Percentiles rank a stretch among this genome's conserved stretches.
Evolutionary conservation across 805 yeast genomes (phyloP).

Genomic region (Metschnikowia proteae): DNA sequence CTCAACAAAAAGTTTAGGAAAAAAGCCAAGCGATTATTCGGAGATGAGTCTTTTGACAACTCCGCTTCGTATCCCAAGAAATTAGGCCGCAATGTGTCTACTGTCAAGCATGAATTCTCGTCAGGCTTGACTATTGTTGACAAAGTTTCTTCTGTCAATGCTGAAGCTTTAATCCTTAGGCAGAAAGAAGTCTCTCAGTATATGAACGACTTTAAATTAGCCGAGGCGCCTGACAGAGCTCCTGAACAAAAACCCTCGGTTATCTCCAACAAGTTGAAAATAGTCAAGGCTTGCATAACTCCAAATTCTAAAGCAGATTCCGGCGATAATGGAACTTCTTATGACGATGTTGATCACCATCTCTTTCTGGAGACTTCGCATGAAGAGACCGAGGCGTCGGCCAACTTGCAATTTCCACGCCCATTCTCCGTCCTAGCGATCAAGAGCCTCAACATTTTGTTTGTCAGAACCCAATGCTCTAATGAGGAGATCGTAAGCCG

Average conservation of each 20-base stretch:
- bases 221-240: not conserved
- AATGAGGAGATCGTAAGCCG: constrained; percentile 25
- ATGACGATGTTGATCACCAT: not conserved
- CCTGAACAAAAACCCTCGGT: not conserved
- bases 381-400: not conserved
- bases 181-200: constrained; percentile 3
- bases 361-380: constrained; percentile 1
- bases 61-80: constrained; percentile 1
- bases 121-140: constrained; percentile 12
- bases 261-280: not conserved
- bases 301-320: not conserved
- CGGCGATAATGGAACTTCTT: not conserved
- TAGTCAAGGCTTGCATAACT: not conserved
- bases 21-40: constrained; percentile 8
- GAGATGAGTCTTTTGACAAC: constrained; percentile 6
- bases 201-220: not conserved
- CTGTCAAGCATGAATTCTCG: constrained; percentile 15
- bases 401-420: constrained; percentile 26
- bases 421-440: constrained; percentile 32
- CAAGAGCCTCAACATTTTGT: constrained; percentile 30
- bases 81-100: constrained; percentile 6
- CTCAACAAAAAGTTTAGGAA: not conserved
- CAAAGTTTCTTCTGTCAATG: constrained; percentile 14
- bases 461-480: constrained; percentile 27
- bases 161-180: constrained; percentile 6